Evolutionary conservation across 1,284 basidiomycete species (phyloP).

Genomic region (Lentinula novae-zelandiae): DNA sequence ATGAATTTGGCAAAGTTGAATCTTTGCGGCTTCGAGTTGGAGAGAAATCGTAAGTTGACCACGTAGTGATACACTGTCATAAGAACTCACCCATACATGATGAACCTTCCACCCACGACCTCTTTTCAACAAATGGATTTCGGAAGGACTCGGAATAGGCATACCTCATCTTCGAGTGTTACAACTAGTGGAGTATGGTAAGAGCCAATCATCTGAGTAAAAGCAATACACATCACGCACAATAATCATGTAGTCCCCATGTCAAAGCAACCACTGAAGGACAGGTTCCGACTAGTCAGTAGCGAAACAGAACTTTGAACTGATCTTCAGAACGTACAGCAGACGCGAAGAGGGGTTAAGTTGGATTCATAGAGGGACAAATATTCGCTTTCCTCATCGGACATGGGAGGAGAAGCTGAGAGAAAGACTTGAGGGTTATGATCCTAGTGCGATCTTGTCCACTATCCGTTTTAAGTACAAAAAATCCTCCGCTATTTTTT

Average conservation of each 20-base stretch:
- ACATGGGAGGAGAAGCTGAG: neutral
- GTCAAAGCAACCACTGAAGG: constrained; percentile 13
- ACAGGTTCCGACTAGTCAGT: neutral
- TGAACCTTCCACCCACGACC: constrained; percentile 25
- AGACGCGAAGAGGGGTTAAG: constrained; percentile 2
- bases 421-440: neutral
- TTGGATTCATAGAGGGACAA: neutral
- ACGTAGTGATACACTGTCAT: neutral
- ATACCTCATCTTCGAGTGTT: constrained; percentile 13
- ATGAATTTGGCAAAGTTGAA: constrained; percentile 30
- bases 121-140: neutral
- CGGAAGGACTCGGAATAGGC: neutral
- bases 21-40: constrained; percentile 23
- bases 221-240: neutral
- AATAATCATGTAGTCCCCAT: constrained; percentile 15
- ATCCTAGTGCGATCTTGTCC: neutral
- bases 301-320: neutral
- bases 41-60: neutral
- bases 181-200: neutral
- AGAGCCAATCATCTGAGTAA: neutral
- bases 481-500: neutral
- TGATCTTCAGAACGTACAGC: neutral
- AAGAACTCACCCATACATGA: constrained; percentile 25
- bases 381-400: neutral
- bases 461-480: neutral